phyloP scores from a whole-genome alignment of 768 basidiomycete genomes.

The Tephrocybe rancida region DNA sequence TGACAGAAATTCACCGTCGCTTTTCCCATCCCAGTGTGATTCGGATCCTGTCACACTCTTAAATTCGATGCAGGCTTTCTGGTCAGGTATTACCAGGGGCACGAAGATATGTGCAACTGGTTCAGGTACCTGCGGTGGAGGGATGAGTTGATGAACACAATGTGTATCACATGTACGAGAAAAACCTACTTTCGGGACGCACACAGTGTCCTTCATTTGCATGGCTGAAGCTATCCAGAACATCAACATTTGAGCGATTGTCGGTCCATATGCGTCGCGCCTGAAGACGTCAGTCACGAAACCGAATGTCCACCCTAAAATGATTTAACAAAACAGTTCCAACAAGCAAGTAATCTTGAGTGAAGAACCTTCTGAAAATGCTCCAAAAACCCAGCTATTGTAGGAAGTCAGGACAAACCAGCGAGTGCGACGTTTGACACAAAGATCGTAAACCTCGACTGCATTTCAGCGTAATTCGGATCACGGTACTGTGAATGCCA shows the following conservation, averaged over 20 bases:
- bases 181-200: slow-evolving; percentile 42
- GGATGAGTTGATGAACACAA: slow-evolving; percentile 6
- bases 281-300: slow-evolving; percentile 50
- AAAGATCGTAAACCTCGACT: slow-evolving; percentile 57
- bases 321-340: background rate
- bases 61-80: slow-evolving; percentile 22
- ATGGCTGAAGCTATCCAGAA: slow-evolving; percentile 63
- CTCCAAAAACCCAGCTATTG: slow-evolving; percentile 63
- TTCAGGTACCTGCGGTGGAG: slow-evolving; percentile 41
- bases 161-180: background rate
- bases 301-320: slow-evolving; percentile 52
- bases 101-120: slow-evolving; percentile 30
- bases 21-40: slow-evolving; percentile 47
- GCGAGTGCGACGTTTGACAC: slow-evolving; percentile 45
- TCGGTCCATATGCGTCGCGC: slow-evolving; percentile 42
- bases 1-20: slow-evolving; percentile 29
- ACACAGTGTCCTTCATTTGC: slow-evolving; percentile 33
- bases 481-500: background rate
- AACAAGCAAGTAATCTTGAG: background rate
- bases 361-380: slow-evolving; percentile 52
- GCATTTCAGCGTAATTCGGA: background rate
- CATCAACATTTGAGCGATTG: slow-evolving; percentile 50
- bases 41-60: slow-evolving; percentile 35
- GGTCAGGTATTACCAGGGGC: slow-evolving; percentile 27
- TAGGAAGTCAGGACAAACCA: slow-evolving; percentile 66